Evolutionary conservation across 345 rosid genomes (phyloP).

Genomic region (Moricandia arvensis): DNA sequence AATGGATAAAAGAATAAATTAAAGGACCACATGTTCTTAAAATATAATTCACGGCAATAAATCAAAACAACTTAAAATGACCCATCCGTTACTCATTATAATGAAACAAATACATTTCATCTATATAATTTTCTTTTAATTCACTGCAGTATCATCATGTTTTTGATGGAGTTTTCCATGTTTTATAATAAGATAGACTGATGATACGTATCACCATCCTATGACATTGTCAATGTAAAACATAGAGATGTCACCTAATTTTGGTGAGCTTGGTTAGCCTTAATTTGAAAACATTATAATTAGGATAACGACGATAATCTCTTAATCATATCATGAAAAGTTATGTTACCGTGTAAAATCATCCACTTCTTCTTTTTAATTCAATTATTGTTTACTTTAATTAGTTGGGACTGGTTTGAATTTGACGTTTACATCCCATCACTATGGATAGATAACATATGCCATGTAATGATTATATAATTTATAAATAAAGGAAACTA

Average conservation of each 20-base stretch:
- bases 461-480: not conserved
- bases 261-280: conserved; percentile 21
- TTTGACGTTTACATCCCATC: conserved; percentile 21
- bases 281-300: conserved; percentile 21
- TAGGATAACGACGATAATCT: conserved; percentile 18
- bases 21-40: conserved; percentile 3
- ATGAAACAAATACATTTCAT: not conserved
- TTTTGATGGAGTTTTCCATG: not conserved
- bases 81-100: conserved; percentile 5
- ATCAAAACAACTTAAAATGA: conserved; percentile 9
- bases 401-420: conserved; percentile 31
- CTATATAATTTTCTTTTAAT: not conserved
- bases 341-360: conserved; percentile 26
- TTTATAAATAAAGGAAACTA: not conserved
- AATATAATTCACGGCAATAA: not conserved
- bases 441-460: not conserved
- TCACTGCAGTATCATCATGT: not conserved
- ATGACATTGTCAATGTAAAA: conserved; percentile 10
- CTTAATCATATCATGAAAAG: conserved; percentile 17
- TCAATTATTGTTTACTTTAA: conserved; percentile 25
- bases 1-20: not conserved
- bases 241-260: conserved; percentile 23
- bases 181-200: not conserved
- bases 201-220: conserved; percentile 22
- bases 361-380: conserved; percentile 13